Percentiles rank a stretch among this genome's conserved stretches.
Evolutionary conservation across 2,329 filamentous ascomycete genomes (phyloP).

Genomic region (Verticillium zaregamsianum): DNA sequence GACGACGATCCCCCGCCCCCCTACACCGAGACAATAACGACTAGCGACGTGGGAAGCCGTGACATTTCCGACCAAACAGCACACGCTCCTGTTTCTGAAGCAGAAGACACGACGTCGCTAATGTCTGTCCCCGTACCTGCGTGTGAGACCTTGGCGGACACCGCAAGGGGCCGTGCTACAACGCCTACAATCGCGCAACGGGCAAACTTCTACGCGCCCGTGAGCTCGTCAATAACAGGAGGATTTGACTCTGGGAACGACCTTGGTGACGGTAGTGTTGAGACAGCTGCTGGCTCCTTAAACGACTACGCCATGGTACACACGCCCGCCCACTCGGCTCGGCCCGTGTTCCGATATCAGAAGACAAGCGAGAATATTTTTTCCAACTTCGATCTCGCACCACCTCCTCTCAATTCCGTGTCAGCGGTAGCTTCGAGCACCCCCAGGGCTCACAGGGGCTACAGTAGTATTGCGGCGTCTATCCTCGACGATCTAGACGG

Average conservation of each 20-base stretch:
- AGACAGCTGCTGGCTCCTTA: background rate
- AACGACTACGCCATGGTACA: background rate
- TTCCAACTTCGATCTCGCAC: constrained; percentile 26
- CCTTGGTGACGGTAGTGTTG: too few relatives aligned
- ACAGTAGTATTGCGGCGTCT: constrained; percentile 4
- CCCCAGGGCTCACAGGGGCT: background rate
- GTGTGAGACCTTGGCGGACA: background rate
- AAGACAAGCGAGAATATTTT: constrained; percentile 28
- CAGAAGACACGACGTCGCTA: background rate
- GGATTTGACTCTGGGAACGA: background rate
- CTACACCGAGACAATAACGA: background rate
- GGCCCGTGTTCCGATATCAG: background rate
- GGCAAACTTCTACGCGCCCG: background rate
- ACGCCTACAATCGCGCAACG: background rate
- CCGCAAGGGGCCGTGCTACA: background rate
- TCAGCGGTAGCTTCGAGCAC: background rate
- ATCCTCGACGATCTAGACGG: constrained; percentile 12
- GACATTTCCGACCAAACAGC: background rate
- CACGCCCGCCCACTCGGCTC: background rate
- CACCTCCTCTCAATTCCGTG: background rate
- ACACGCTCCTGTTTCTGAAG: background rate
- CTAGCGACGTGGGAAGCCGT: background rate
- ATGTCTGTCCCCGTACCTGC: background rate
- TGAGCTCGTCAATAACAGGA: background rate
- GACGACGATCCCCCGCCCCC: background rate